Percentiles rank a stretch among this genome's conserved stretches.
Conservation (phyloP, 768 basidiomycete genomes). For the Phylloporus scabripes region DNA sequence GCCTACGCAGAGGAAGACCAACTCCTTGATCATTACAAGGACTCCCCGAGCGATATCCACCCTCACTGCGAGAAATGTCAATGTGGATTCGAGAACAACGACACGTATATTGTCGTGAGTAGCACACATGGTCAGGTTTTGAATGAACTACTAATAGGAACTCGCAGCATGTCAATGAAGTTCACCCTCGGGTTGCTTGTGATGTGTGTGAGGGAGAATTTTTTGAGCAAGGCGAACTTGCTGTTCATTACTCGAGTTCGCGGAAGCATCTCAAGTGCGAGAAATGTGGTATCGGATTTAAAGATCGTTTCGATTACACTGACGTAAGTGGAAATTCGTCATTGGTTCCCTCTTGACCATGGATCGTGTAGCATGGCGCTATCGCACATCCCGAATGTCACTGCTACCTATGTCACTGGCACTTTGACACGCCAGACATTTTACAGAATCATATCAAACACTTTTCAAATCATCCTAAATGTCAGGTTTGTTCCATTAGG, state of each 20-base stretch:
- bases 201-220: conserved; percentile 21
- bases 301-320: conserved; percentile 22
- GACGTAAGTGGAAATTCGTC: conserved; percentile 17
- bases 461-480: conserved; percentile 43
- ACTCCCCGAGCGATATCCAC: conserved; percentile 32
- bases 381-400: conserved; percentile 29
- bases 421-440: conserved; percentile 35
- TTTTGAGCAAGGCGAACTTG: conserved; percentile 21
- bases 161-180: conserved; percentile 35
- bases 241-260: conserved; percentile 24
- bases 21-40: conserved; percentile 36
- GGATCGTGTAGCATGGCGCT: conserved; percentile 25
- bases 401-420: conserved; percentile 35
- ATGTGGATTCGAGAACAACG: conserved; percentile 32
- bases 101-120: conserved; percentile 28
- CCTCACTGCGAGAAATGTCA: conserved; percentile 33
- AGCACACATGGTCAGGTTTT: not conserved
- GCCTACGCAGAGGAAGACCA: conserved; percentile 31
- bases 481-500: conserved; percentile 37
- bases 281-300: conserved; percentile 25
- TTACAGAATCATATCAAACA: conserved; percentile 38
- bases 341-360: conserved; percentile 9
- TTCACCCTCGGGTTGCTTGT: conserved; percentile 36
- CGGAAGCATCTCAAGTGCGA: conserved; percentile 26
- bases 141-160: conserved; percentile 1